Evolutionary conservation across 495 filamentous ascomycete species (phyloP).

Genomic region (Filosporella fistucella): DNA sequence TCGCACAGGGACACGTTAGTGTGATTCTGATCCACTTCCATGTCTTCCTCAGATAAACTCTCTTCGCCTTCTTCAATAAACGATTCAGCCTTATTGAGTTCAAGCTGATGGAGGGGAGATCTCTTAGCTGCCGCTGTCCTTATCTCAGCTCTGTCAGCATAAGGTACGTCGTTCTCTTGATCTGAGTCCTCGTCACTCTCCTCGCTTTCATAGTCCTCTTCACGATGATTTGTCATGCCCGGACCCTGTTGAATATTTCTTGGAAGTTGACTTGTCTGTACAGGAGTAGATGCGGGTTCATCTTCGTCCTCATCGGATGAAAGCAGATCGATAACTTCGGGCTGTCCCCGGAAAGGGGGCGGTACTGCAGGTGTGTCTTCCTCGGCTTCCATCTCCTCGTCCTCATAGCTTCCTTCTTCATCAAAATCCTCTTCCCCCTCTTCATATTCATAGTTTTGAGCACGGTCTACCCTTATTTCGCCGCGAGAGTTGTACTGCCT

Average conservation of each 20-base stretch:
- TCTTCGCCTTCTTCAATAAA: conserved; percentile 1
- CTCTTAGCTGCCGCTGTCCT: too few relatives aligned
- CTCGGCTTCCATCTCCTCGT: conserved; percentile 15
- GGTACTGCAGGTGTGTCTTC: conserved; percentile 15
- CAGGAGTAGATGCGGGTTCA: conserved; percentile 7
- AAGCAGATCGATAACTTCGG: conserved; percentile 32
- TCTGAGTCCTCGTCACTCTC: conserved; percentile 1
- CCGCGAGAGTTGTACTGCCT: too few relatives aligned
- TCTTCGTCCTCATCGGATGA: conserved; percentile 35
- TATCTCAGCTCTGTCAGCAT: too few relatives aligned
- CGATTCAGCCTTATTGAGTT: too few relatives aligned
- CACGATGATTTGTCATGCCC: not conserved
- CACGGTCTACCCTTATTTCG: too few relatives aligned
- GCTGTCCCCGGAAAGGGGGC: conserved; percentile 12
- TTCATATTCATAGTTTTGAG: conserved; percentile 19
- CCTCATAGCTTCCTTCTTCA: conserved; percentile 18
- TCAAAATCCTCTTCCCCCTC: conserved; percentile 21
- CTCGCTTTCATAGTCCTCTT: not conserved
- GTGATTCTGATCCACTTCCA: not conserved
- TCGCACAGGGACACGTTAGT: too few relatives aligned
- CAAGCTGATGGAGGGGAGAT: too few relatives aligned
- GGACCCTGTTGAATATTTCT: not conserved
- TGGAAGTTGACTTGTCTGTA: conserved; percentile 4
- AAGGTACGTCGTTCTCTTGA: not conserved
- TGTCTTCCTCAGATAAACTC: conserved; percentile 4